Evolutionary conservation across 345 rosid genomes (phyloP), one percentile per base, ranked within the genome.

Genomic region (Barbarea vulgaris): DNA sequence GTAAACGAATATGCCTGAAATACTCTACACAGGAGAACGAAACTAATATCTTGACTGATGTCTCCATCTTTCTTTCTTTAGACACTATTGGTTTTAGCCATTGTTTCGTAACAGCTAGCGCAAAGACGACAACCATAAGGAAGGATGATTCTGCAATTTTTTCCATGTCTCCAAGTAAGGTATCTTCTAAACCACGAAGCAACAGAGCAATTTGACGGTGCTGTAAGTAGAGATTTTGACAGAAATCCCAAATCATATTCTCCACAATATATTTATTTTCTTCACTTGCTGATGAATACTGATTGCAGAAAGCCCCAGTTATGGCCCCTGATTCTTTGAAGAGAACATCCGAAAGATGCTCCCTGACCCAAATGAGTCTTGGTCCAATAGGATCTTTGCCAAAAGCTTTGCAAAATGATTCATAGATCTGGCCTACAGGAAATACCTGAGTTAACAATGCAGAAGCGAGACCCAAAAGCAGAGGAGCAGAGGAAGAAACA

Each of bases 71-170:
- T 73, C 75, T 76, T 77, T 87, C 93, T 69, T 57, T 50, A 34
- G 89, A 77, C 70, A 82, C 84, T 53, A 74, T 81, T 37, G 86
- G 74, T 68, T 81, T 90, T 46, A 77, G 77, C 73, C 79, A 86
- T 21, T 88, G 91, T 80, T 89, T 95, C 1, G 89, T 84, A 67
- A 90, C 98, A 61, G 91, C 82, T 67, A 87, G 74, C 62, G 97
- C 80, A 76, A 90, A 95, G 74, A 92, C 82, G 1, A 83, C 98
- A 64, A 90, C 87, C 99, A 92, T 89, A 66, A 92, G 94, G 77
- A 92, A 95, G 66, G 94, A 88, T 77, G 97, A 90, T 78, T 90
- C 97, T 1, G 96, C 91, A 76, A 92, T 84, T 81, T 89, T 90
- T 83, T 92, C 97, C 71, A 90, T 74, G 78, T 84, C 82, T 22